Evolutionary conservation across 2,329 filamentous ascomycete species (phyloP).

Genomic region (Torrubiella hemipterigena): DNA sequence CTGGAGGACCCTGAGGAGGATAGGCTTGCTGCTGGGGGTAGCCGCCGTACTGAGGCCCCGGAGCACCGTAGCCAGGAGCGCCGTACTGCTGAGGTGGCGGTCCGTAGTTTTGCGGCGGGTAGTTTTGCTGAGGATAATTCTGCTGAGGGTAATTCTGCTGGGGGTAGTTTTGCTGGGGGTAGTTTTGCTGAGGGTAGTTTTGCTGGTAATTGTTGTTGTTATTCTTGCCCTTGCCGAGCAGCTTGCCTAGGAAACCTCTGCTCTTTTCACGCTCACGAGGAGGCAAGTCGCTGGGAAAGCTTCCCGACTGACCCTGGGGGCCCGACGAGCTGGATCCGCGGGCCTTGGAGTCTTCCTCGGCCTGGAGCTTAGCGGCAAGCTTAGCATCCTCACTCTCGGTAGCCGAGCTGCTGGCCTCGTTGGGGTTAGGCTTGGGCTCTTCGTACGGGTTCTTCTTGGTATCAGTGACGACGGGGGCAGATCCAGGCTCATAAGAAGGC

Average conservation of each 20-base stretch:
- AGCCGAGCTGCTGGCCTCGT: constrained; percentile 17
- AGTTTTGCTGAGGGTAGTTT: constrained; percentile 11
- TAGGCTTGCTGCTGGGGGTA: constrained; percentile 10
- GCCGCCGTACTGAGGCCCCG: constrained; percentile 3
- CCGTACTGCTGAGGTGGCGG: constrained; percentile 19
- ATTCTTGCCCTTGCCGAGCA: constrained; percentile 35
- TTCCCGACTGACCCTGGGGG: constrained; percentile 26
- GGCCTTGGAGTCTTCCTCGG: constrained; percentile 63
- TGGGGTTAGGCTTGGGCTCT: constrained; percentile 21
- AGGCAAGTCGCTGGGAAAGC: constrained; percentile 4
- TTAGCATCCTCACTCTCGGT: constrained; percentile 53
- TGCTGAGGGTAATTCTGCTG: constrained; percentile 15
- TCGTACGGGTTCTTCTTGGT: constrained; percentile 64
- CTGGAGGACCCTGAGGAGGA: constrained; percentile 8
- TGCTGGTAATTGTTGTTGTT: constrained; percentile 14
- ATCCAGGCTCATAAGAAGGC: constrained; percentile 48
- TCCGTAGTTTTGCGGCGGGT: constrained; percentile 12
- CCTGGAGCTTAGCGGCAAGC: constrained; percentile 66
- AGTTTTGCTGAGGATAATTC: constrained; percentile 11
- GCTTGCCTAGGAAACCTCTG: constrained; percentile 39
- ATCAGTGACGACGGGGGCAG: constrained; percentile 28
- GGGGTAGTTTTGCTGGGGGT: constrained; percentile 13
- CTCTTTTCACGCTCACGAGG: constrained; percentile 18
- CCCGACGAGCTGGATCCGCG: constrained; percentile 16
- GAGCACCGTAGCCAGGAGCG: constrained; percentile 6